Conservation (phyloP, 192 early-diverging fungal genomes). For the Backusella morwellensis region DNA sequence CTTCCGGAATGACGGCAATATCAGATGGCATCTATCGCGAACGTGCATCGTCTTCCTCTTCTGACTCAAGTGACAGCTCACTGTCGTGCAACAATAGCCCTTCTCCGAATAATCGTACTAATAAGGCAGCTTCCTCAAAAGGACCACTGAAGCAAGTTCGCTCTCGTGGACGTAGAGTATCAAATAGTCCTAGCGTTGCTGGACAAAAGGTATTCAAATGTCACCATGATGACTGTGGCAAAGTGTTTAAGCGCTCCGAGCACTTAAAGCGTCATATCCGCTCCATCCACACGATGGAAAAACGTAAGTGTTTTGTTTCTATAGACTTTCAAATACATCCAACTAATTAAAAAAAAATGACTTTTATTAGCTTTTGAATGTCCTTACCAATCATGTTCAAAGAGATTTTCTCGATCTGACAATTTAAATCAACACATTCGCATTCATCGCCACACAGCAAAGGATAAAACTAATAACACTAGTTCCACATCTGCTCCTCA, state of each 20-base stretch:
- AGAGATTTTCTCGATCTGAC: slow-evolving; percentile 58
- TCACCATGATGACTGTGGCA: slow-evolving; percentile 51
- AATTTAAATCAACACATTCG: slow-evolving; percentile 59
- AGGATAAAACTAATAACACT: slow-evolving; percentile 29
- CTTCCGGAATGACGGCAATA: neutral
- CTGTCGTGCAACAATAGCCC: neutral
- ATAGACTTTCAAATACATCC: neutral
- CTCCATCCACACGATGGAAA: slow-evolving; percentile 60
- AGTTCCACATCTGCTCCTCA: neutral
- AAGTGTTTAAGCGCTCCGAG: slow-evolving; percentile 57
- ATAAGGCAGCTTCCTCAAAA: neutral
- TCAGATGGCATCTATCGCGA: neutral
- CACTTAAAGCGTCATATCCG: slow-evolving; percentile 58
- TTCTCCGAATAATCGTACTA: neutral
- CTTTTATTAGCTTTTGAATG: slow-evolving; percentile 45
- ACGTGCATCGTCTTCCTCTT: slow-evolving; percentile 8
- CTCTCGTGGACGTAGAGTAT: slow-evolving; percentile 51
- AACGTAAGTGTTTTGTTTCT: slow-evolving; percentile 48
- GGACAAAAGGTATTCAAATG: slow-evolving; percentile 54
- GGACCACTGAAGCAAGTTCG: slow-evolving; percentile 20
- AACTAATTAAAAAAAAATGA: neutral
- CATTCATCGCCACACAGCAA: slow-evolving; percentile 54
- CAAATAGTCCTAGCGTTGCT: slow-evolving; percentile 43
- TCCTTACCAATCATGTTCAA: slow-evolving; percentile 52
- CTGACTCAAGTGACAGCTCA: slow-evolving; percentile 3